Percentiles rank a stretch among this genome's conserved stretches.
These are phyloP conservation scores for Boletus semigastroideus DNA, from an alignment of 1,284 basidiomycete genomes.

Conservation along the genomic window DNA sequence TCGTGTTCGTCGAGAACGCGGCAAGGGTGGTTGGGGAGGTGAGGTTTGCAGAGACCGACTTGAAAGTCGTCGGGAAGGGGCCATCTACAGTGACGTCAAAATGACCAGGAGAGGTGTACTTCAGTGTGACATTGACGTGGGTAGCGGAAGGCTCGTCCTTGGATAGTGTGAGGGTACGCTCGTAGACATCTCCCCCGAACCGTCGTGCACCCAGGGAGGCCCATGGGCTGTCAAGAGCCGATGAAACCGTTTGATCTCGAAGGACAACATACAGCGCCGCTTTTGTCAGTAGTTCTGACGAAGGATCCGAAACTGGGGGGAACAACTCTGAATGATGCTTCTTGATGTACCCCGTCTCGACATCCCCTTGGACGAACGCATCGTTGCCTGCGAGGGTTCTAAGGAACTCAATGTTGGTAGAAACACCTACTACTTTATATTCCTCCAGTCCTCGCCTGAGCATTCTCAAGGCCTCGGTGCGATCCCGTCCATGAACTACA, in stretches of 20 bases:
- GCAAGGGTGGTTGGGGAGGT: slow-evolving; percentile 50
- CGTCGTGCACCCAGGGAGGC: slow-evolving; percentile 63
- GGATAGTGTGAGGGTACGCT: slow-evolving; percentile 59
- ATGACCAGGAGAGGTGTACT: slow-evolving; percentile 38
- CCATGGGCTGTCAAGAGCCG: slow-evolving; percentile 53
- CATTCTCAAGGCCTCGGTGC: slow-evolving; percentile 82
- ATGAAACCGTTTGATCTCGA: slow-evolving; percentile 50
- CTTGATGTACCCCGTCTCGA: slow-evolving; percentile 94
- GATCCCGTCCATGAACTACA: slow-evolving; percentile 86
- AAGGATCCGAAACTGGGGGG: slow-evolving; percentile 57
- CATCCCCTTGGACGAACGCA: slow-evolving; percentile 77
- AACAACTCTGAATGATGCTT: slow-evolving; percentile 81
- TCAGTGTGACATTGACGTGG: slow-evolving; percentile 48
- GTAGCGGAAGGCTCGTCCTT: slow-evolving; percentile 44
- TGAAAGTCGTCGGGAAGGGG: slow-evolving; percentile 41
- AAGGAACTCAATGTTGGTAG: slow-evolving; percentile 91
- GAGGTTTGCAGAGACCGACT: slow-evolving; percentile 55
- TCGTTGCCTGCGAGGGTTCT: slow-evolving; percentile 73
- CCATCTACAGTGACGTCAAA: slow-evolving; percentile 58
- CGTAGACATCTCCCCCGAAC: slow-evolving; percentile 72
- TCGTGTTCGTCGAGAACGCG: slow-evolving; percentile 50
- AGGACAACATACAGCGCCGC: slow-evolving; percentile 76
- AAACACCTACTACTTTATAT: slow-evolving; percentile 89
- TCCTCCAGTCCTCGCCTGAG: slow-evolving; percentile 80
- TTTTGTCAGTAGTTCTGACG: slow-evolving; percentile 67